Base-by-base conservation (phyloP, 225 moss, liverwort and hornwort species). In the Physcomitrium patens region DNA sequence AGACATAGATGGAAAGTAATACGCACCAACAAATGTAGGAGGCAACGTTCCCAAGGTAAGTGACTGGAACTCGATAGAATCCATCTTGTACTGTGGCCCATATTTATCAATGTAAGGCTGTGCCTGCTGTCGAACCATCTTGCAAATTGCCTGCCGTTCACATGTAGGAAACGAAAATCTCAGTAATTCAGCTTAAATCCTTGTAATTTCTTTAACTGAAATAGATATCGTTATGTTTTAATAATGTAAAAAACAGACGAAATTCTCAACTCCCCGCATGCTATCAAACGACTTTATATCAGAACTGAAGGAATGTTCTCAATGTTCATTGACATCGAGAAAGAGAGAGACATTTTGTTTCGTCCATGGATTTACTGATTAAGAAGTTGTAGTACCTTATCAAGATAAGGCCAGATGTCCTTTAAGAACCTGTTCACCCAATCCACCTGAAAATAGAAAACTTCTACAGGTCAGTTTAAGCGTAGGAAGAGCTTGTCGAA, bases 21-120 rank as follows among this genome's bases (percentile, higher is more conserved):
- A 65, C 75, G 5, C 85, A 97, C 99, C 99, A 61, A 90, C 90
- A 71, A 99, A 89, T 65, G 91, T 92, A 53, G 99, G 99, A 48
- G 99, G 93, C 13, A 95, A 78, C n/a, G 91, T 93, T 83, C 99
- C 99, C 69, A 99, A 85, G 7, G 99, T 99, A 49, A 99, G 86
- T 16, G 95, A 89, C 60, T 93, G 87, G 41, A 99, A 99, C 56
- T 93, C 93, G 37, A 99, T 92, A 5, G 87, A 78, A 12, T 92
- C 86, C 84, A 99, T 26, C 64, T 95, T 93, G 49, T 84, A 99
- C 75, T 93, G 81, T 0, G 91, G 90, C 28, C 93, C 86, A 75
- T 95, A 99, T 56, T 95, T 83, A 52, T 89, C 81, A 65, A 93
- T 92, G 52, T 88, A 95, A 18, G 99, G 95, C 54, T 93, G 87